Evolutionary conservation across 2,329 filamentous ascomycete genomes (phyloP), one percentile per base, ranked within the genome.

Genomic region (Dichotomopilus funicola): DNA sequence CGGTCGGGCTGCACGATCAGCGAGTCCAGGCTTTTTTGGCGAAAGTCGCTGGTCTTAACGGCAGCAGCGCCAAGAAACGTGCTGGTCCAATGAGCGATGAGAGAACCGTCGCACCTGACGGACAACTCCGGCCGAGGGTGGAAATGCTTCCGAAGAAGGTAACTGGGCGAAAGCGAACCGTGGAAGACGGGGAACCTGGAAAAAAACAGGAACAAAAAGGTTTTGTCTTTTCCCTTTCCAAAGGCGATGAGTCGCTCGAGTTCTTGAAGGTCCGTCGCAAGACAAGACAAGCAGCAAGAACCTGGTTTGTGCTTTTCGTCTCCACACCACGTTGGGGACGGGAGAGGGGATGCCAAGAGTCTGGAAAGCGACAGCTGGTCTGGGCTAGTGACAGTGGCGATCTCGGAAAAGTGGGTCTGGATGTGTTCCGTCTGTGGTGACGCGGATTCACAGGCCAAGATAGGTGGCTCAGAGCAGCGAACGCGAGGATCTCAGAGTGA

Each of bases 1-100:
- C 31, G 54, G 49, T 19, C 45, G 53, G 58, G 58, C 51, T 54
- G 56, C 60, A 58, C 59, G 61, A 63, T 62, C 59, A 62, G 59
- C 60, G 53, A 52, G 55, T 59, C 62, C 49, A 58, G 61, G 59
- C 61, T 61, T 49, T 60, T 57, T 38, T 49, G 27, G 54, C 53
- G 59, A 48, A 51, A 49, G 54, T 53, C 56, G 57, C 56, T 61
- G 59, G 58, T 60, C 57, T 64, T 55, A 46, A 51, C 40, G 48
- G 54, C 45, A 50, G 53, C 35, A 11, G 40, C 59, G 62, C 58
- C 57, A 56, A 59, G 54, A 36, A 13, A 19, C 37, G 35, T 5
- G 44, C 45, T 45, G 53, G n/a, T 27, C 63, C 60, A 64, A 63
- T 65, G 40, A 56, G 42, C 38, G 40, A 49, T 48, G 55, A 55